These are phyloP conservation scores for Coprinellus micaceus DNA, from an alignment of 768 basidiomycete genomes.

Conservation along the genomic window DNA sequence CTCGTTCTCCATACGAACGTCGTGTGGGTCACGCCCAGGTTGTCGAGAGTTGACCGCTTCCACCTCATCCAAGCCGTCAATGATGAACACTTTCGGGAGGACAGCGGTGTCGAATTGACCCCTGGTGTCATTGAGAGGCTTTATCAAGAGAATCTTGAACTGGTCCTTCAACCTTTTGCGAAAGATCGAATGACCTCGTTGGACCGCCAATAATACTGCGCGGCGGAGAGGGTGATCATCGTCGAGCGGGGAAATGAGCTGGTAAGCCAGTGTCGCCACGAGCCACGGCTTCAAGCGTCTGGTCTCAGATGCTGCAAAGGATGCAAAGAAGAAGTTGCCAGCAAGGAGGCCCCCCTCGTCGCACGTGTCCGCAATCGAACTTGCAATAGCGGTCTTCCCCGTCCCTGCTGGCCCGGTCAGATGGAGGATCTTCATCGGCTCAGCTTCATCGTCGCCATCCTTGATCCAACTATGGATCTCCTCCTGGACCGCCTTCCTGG, in stretches of 20 bases:
- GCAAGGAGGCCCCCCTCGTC: background rate
- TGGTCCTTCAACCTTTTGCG: background rate
- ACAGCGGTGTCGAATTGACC: background rate
- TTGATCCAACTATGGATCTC: too few relatives aligned
- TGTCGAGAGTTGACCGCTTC: background rate
- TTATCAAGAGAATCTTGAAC: background rate
- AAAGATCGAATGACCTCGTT: too few relatives aligned
- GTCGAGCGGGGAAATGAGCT: background rate
- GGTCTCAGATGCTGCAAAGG: background rate
- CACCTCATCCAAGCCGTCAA: conserved; percentile 14
- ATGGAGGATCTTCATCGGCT: too few relatives aligned
- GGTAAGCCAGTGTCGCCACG: conserved; percentile 3
- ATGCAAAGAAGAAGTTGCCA: conserved; percentile 12
- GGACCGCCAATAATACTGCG: background rate
- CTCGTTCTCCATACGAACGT: background rate
- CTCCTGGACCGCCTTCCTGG: background rate
- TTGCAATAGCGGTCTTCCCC: background rate
- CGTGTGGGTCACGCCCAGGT: background rate
- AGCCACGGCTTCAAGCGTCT: background rate
- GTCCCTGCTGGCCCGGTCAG: too few relatives aligned
- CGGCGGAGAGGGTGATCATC: background rate
- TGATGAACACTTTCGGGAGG: conserved; percentile 4
- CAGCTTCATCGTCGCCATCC: too few relatives aligned
- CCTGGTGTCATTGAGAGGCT: background rate
- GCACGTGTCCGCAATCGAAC: background rate